phyloP scores from a whole-genome alignment of 225 moss, liverwort and hornwort species.

The Polytrichum formosum region DNA sequence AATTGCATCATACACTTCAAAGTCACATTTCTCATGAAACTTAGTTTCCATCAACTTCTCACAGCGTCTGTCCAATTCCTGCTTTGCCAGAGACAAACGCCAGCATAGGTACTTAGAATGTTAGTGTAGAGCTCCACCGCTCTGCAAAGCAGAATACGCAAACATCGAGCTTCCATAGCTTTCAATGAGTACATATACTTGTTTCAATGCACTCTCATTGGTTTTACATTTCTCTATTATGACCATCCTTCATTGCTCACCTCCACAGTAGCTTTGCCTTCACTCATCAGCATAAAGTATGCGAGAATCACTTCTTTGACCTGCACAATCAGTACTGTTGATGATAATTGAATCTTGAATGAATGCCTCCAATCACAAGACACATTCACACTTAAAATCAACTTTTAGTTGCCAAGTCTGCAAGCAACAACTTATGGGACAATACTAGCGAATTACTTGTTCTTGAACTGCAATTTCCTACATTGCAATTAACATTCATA shows the following conservation, averaged over 20 bases:
- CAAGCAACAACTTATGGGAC: background rate
- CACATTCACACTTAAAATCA: background rate
- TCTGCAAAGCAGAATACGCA: background rate
- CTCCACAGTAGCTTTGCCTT: conserved; percentile 57
- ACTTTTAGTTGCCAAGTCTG: no score
- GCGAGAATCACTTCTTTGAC: conserved; percentile 70
- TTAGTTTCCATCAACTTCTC: conserved; percentile 50
- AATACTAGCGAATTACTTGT: background rate
- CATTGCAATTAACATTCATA: no score
- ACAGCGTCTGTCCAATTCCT: conserved; percentile 62
- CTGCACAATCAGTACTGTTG: conserved; percentile 26
- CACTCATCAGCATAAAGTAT: conserved; percentile 59
- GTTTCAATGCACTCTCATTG: background rate
- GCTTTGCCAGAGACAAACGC: conserved; percentile 8
- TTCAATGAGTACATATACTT: background rate
- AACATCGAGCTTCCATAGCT: no score
- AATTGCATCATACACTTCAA: conserved; percentile 61
- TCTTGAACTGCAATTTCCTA: no score
- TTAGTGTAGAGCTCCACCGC: background rate
- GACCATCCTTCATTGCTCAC: conserved; percentile 16
- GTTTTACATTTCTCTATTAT: no score
- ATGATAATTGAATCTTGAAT: background rate
- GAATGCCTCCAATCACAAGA: background rate
- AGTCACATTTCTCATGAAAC: conserved; percentile 62
- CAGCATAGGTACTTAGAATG: background rate